Base-by-base conservation (phyloP, 306 rosid genomes). In the Gastrolobium villosum region DNA sequence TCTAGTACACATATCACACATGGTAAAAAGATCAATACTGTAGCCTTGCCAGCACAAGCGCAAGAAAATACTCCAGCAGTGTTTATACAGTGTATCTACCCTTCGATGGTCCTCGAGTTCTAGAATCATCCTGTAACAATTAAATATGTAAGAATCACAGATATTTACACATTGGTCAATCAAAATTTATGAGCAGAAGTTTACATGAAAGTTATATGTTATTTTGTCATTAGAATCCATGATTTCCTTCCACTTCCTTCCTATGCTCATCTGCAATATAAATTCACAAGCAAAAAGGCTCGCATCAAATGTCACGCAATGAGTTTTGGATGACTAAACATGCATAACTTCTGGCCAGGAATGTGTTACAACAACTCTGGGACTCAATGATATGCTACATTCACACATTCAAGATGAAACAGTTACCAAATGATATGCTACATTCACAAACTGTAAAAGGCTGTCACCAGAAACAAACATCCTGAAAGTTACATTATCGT, bases 201-300 rank as follows among this genome's bases (percentile, higher is more conserved):
- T 85, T 90, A 96, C 99, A 84, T 96, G 98, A 78, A 88, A 89
- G 86, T 82, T 87, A 77, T 91, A 93, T 35, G 77, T 62, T 73
- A 96, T 87, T 88, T 89, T 93, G 68, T 96, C 99, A 10, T 76
- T 82, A 15, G 83, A 81, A 62, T 93, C 97, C 20, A 90, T 82
- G 76, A 96, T 83, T 83, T 96, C 96, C 96, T 93, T 96, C 99
- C 98, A 96, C 87, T 93, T 96, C 85, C 96, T 88, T 75, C 98
- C 99, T 3, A 96, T 93, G 87, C 93, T 56, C 94, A 89, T 93
- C 99, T 96, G 87, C 86, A 90, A 10, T 63, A 64, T 31, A 70
- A 37, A 54, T 59, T 45, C 69, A 70, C 49, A 43, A 70, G 31
- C 20, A 52, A 66, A 54, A 65, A 73, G 31, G 60, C 65, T 67